phyloP scores from a whole-genome alignment of 495 filamentous ascomycete genomes.

The Hypomontagnella monticulosa region DNA sequence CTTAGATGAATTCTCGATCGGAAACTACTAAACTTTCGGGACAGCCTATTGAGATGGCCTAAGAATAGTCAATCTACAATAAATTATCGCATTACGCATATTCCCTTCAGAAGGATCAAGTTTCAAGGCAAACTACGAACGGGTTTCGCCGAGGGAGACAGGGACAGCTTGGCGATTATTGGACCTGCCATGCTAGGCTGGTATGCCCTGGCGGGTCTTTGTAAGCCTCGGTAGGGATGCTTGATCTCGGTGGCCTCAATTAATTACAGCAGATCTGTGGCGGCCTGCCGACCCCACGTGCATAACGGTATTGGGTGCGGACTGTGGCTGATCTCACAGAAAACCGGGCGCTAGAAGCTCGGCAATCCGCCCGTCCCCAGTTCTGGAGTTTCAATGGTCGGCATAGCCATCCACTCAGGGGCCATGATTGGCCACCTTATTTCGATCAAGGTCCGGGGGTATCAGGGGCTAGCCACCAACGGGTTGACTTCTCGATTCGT shows the following conservation, averaged over 20 bases:
- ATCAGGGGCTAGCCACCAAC: constrained; percentile 22
- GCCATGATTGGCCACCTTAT: constrained; percentile 12
- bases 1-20: too few relatives aligned
- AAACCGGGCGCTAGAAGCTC: constrained; percentile 21
- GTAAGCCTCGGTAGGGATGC: neutral
- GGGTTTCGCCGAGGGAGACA: constrained; percentile 30
- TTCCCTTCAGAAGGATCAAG: too few relatives aligned
- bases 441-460: constrained; percentile 3
- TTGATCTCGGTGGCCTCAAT: constrained; percentile 17
- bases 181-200: constrained; percentile 20
- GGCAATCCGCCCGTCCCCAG: constrained; percentile 11
- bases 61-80: too few relatives aligned
- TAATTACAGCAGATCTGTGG: constrained; percentile 22
- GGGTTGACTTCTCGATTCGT: constrained; percentile 18
- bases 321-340: constrained; percentile 24
- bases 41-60: too few relatives aligned
- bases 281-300: constrained; percentile 28
- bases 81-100: too few relatives aligned
- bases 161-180: constrained; percentile 10
- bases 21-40: too few relatives aligned
- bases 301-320: constrained; percentile 30
- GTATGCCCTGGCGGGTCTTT: too few relatives aligned
- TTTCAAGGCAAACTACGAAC: neutral
- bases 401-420: constrained; percentile 18
- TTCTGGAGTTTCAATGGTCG: constrained; percentile 25